These are phyloP conservation scores for Tulasnella calospora DNA, from an alignment of 768 basidiomycete species.

Conservation along the genomic window DNA sequence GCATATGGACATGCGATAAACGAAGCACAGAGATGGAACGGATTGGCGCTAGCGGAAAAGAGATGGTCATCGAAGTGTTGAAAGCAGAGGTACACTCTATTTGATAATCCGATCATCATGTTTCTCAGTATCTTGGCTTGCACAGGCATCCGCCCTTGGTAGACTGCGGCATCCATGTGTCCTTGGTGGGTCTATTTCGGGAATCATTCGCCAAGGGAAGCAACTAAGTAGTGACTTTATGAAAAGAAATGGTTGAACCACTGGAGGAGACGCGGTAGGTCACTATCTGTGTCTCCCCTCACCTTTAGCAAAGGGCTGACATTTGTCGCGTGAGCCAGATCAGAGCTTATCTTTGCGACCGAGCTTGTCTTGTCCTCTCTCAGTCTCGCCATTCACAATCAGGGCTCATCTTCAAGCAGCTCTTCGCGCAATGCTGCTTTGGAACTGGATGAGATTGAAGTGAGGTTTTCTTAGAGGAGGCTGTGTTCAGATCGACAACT, in stretches of 20 bases:
- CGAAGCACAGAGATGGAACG: constrained; percentile 66
- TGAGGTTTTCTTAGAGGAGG: constrained; percentile 33
- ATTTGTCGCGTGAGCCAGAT: constrained; percentile 33
- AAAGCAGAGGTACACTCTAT: constrained; percentile 72
- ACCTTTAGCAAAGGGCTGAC: not conserved
- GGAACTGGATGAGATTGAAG: constrained; percentile 97
- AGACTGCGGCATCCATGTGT: constrained; percentile 89
- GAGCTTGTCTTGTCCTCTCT: constrained; percentile 84
- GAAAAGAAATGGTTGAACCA: constrained; percentile 91
- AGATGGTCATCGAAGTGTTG: constrained; percentile 73
- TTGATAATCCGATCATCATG: not conserved
- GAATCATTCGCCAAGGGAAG: not conserved
- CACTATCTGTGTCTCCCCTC: not conserved
- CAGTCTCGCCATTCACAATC: constrained; percentile 66
- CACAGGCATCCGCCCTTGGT: constrained; percentile 74
- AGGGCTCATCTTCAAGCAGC: constrained; percentile 35
- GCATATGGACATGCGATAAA: constrained; percentile 92
- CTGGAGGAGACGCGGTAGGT: constrained; percentile 74
- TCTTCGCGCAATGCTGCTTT: constrained; percentile 48
- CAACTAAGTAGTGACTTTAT: constrained; percentile 1
- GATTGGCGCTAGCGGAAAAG: constrained; percentile 57
- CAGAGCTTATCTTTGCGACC: constrained; percentile 86
- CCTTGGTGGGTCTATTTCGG: constrained; percentile 51
- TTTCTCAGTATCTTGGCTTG: not conserved
- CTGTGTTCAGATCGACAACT: not conserved